Evolutionary conservation across 495 filamentous ascomycete species (phyloP), one percentile per base, ranked within the genome.

Genomic region (Neurospora terricola): DNA sequence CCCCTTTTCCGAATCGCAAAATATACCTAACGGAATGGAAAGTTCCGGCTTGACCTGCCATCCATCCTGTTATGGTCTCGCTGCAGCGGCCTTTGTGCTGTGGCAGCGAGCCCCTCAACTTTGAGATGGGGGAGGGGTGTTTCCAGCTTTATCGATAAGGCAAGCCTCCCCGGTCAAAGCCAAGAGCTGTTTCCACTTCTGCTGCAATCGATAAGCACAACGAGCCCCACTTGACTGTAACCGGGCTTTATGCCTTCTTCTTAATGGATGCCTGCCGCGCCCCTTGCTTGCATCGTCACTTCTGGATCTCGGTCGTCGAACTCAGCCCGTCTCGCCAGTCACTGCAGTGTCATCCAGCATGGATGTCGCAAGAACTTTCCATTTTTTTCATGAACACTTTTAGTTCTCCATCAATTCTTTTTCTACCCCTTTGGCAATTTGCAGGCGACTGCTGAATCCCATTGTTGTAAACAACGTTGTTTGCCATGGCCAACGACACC

Each of bases 401-500:
- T 16, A 6, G 2, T 42, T 42, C 8, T n/a, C 18, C 21, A 70
- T 30, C 16, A 43, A 16, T 38, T 43, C 30, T 38, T 54, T 21
- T 7, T 21, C 6, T 70, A 38, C 21, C 3, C 11, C 30, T 21
- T 27, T 38, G 34, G 18, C 34, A 30, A 30, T 37, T 36, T 36
- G 14, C 16, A 1, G 36, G 4, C 42, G 14, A n/a, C 12, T 38
- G 16, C 45, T 14, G 21, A 59, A 59, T 27, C 5, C 11, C 21
- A 66, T 21, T 48, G 8, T 23, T n/a, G 5, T 23, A 71, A 27
- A 68, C 23, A 59, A 4, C 18, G 9, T 38, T 21, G 30, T 40
- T 76, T 43, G 62, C 79, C 2, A 81, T 77, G 81, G 76, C 78
- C 23, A 80, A 82, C 37, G 77, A 84, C 70, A 84, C 83, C 3